These are phyloP conservation scores for Soucietia sequanensis DNA, from an alignment of 805 yeast genomes.

Conservation along the genomic window DNA sequence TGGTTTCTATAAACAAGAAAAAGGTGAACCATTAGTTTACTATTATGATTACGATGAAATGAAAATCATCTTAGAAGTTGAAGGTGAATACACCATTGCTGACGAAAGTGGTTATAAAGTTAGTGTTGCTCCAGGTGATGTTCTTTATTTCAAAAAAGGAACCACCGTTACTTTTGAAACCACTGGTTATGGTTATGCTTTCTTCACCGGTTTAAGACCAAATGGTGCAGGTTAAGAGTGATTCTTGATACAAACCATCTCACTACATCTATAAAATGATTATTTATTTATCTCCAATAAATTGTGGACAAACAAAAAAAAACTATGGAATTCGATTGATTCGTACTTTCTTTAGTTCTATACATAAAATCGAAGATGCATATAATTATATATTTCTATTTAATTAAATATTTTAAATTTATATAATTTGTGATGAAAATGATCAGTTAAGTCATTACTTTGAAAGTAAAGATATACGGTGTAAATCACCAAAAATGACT, in stretches of 20 bases:
- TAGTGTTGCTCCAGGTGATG: conserved; percentile 62
- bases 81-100: conserved; percentile 59
- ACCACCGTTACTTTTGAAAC: conserved; percentile 58
- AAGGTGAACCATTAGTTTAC: conserved; percentile 69
- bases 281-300: too few relatives aligned
- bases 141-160: conserved; percentile 66
- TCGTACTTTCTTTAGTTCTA: too few relatives aligned
- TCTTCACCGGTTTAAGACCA: conserved; percentile 61
- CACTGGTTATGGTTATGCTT: conserved; percentile 65
- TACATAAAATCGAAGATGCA: too few relatives aligned
- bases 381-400: too few relatives aligned
- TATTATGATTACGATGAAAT: conserved; percentile 62
- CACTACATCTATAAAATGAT: too few relatives aligned
- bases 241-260: neutral
- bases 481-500: too few relatives aligned
- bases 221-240: conserved; percentile 8
- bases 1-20: conserved; percentile 70
- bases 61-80: conserved; percentile 67
- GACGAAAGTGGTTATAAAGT: conserved; percentile 65
- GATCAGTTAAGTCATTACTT: too few relatives aligned
- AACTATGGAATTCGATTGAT: too few relatives aligned
- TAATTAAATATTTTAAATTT: too few relatives aligned
- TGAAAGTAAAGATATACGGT: too few relatives aligned
- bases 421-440: too few relatives aligned
- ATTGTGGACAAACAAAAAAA: too few relatives aligned